phyloP scores from a whole-genome alignment of 2,329 filamentous ascomycete species.

The Chaetomium sp. region DNA sequence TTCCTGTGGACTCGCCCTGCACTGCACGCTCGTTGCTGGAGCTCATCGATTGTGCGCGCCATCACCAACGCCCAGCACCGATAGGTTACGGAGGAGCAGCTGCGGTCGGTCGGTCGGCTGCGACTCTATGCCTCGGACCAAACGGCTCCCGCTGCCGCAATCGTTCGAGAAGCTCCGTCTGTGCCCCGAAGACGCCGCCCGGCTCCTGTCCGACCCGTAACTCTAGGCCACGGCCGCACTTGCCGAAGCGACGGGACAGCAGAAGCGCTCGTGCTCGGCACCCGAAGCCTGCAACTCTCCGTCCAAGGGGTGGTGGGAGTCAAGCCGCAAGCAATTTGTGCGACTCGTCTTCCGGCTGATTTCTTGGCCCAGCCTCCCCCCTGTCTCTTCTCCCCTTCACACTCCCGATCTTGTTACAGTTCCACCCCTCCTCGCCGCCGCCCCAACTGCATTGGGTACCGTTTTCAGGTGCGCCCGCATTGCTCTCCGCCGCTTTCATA shows the following conservation, averaged over 20 bases:
- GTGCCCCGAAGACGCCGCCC: constrained; percentile 3
- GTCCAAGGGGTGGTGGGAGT: constrained; percentile 16
- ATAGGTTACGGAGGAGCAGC: no score
- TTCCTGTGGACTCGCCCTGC: no score
- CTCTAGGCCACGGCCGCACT: background rate
- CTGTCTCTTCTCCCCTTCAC: constrained; percentile 6
- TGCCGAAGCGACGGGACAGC: background rate
- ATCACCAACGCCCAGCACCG: no score
- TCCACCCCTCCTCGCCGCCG: constrained; percentile 14
- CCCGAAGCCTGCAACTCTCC: background rate
- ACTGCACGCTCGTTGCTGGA: no score
- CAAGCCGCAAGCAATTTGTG: constrained; percentile 15
- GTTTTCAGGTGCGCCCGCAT: constrained; percentile 17
- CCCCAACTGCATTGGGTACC: constrained; percentile 20
- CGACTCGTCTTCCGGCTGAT: constrained; percentile 11
- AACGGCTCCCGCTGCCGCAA: background rate
- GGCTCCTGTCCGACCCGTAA: constrained; percentile 1
- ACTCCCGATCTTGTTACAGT: constrained; percentile 5
- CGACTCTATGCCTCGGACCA: background rate
- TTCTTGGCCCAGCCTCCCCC: constrained; percentile 6
- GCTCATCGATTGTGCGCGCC: no score
- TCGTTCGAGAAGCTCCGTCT: background rate
- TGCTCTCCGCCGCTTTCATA: constrained; percentile 12
- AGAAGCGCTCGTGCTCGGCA: no score
- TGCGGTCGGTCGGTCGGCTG: no score